Percentiles rank a stretch among this genome's conserved stretches.
Evolutionary conservation across 805 yeast species (phyloP).

Genomic region (Metschnikowia aberdeeniae): DNA sequence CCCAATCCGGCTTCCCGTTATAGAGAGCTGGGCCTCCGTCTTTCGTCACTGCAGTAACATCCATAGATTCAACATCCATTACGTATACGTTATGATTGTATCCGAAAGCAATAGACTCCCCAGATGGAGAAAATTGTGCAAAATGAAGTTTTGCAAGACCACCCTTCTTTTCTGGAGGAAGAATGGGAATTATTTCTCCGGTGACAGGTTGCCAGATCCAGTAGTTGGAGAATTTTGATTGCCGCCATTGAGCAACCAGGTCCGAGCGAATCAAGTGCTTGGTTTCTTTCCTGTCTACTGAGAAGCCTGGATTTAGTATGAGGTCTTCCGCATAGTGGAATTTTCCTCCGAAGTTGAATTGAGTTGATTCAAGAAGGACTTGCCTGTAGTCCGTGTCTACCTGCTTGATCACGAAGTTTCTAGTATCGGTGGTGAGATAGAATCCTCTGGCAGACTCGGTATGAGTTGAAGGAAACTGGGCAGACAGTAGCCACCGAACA

Average conservation of each 20-base stretch:
- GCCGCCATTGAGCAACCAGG: slow-evolving; percentile 39
- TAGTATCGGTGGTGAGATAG: slow-evolving; percentile 20
- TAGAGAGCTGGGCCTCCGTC: slow-evolving; percentile 52
- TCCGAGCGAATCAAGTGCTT: slow-evolving; percentile 56
- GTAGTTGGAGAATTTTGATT: slow-evolving; percentile 33
- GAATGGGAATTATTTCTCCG: slow-evolving; percentile 29
- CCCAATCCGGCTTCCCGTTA: slow-evolving; percentile 80
- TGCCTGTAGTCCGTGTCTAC: slow-evolving; percentile 24
- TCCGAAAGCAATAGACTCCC: slow-evolving; percentile 53
- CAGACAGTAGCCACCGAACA: slow-evolving; percentile 27
- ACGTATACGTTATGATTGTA: slow-evolving; percentile 52
- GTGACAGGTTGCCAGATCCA: slow-evolving; percentile 33
- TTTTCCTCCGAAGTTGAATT: slow-evolving; percentile 41
- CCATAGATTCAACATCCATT: slow-evolving; percentile 29
- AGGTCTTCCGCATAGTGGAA: slow-evolving; percentile 31
- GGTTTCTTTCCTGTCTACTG: slow-evolving; percentile 40
- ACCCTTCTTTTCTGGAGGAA: slow-evolving; percentile 21
- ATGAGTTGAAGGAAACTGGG: slow-evolving; percentile 28
- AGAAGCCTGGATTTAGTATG: slow-evolving; percentile 35
- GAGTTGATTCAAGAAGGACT: slow-evolving; percentile 25
- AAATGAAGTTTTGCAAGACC: slow-evolving; percentile 24
- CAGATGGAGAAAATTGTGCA: slow-evolving; percentile 60
- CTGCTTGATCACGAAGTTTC: slow-evolving; percentile 22
- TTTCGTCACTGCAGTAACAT: slow-evolving; percentile 34
- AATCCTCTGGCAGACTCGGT: slow-evolving; percentile 24